These are phyloP conservation scores for Pythium coloratum DNA, from an alignment of 352 stramenopile genomes.

Conservation along the genomic window DNA sequence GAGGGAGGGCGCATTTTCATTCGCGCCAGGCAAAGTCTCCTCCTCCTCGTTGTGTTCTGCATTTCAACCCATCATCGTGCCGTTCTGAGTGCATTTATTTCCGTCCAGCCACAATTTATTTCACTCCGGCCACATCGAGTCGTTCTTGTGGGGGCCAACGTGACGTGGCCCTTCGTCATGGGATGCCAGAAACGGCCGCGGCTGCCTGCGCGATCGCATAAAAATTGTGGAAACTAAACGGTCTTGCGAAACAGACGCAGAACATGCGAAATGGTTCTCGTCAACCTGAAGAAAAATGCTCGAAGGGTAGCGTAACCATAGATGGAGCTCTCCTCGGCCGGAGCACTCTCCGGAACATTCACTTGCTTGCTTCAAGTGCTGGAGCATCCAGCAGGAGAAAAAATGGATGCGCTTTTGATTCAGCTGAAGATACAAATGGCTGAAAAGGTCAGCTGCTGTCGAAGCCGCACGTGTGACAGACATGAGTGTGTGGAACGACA, in stretches of 20 bases:
- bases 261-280: background rate
- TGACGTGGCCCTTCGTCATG: background rate
- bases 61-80: background rate
- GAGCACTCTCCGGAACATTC: background rate
- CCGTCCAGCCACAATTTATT: background rate
- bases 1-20: background rate
- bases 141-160: background rate
- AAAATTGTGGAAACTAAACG: slow-evolving; percentile 6
- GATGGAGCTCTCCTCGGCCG: background rate
- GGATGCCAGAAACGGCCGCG: background rate
- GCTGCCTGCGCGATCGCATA: background rate
- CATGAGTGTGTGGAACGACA: background rate
- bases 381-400: background rate
- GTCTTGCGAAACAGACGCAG: slow-evolving; percentile 1
- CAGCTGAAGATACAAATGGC: background rate
- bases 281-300: background rate
- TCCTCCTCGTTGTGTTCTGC: too few species aligned
- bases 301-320: background rate
- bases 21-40: background rate
- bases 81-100: background rate
- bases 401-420: background rate
- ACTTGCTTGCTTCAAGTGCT: background rate
- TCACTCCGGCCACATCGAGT: background rate
- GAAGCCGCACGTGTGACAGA: background rate
- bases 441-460: background rate